These are phyloP conservation scores for Fusarium papillatum DNA, from an alignment of 2,329 filamentous ascomycete genomes.

Conservation along the genomic window DNA sequence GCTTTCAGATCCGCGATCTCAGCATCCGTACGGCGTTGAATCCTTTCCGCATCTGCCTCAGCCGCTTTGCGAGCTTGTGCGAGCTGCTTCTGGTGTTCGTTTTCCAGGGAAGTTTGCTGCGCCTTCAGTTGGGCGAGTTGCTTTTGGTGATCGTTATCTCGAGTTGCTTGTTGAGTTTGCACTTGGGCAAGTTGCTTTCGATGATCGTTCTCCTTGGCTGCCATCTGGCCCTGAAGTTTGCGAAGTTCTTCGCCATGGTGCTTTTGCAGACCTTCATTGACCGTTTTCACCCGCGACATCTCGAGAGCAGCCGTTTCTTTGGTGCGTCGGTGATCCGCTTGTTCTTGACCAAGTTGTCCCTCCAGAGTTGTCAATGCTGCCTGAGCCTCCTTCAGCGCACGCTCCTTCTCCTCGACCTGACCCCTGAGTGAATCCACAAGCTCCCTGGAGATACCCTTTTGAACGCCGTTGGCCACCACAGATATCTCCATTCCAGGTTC, in stretches of 20 bases:
- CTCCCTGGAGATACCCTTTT: slow-evolving; percentile 94
- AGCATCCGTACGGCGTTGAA: slow-evolving; percentile 65
- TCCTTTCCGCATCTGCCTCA: slow-evolving; percentile 63
- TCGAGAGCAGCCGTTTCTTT: slow-evolving; percentile 65
- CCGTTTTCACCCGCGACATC: slow-evolving; percentile 64
- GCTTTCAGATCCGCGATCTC: slow-evolving; percentile 74
- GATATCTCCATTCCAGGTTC: slow-evolving; percentile 91
- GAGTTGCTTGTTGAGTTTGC: slow-evolving; percentile 46
- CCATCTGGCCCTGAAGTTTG: slow-evolving; percentile 48
- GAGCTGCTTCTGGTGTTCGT: slow-evolving; percentile 57
- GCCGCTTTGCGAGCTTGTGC: slow-evolving; percentile 62
- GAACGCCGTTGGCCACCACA: slow-evolving; percentile 81
- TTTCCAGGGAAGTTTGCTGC: slow-evolving; percentile 36
- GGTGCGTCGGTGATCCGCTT: slow-evolving; percentile 77
- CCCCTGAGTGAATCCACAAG: slow-evolving; percentile 87
- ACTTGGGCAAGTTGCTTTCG: slow-evolving; percentile 46
- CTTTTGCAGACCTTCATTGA: slow-evolving; percentile 79
- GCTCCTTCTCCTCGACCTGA: slow-evolving; percentile 81
- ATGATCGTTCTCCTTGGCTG: slow-evolving; percentile 46
- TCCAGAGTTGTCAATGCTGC: slow-evolving; percentile 61
- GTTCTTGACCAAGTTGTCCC: slow-evolving; percentile 77
- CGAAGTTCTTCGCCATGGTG: slow-evolving; percentile 77
- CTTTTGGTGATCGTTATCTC: slow-evolving; percentile 45
- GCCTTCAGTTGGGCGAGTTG: slow-evolving; percentile 41
- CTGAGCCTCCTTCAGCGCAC: slow-evolving; percentile 61